These are phyloP conservation scores for Trypanosoma mega DNA, from an alignment of 208 protist species.

Conservation along the genomic window DNA sequence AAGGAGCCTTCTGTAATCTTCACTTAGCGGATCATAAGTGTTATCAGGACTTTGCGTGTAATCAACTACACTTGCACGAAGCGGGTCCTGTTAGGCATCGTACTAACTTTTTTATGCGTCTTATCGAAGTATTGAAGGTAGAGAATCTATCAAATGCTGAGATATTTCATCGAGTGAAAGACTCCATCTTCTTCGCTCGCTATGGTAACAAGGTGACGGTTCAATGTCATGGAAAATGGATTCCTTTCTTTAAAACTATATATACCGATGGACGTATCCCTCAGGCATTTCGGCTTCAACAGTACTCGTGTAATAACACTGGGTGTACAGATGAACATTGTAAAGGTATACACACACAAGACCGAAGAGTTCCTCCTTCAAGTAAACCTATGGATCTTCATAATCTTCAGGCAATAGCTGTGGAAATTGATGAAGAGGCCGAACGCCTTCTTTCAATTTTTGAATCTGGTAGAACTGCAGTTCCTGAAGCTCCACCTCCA, in stretches of 20 bases:
- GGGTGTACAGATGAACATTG: conserved; percentile 71
- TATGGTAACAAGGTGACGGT: conserved; percentile 90
- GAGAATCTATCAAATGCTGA: conserved; percentile 49
- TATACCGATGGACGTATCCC: conserved; percentile 82
- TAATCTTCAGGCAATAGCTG: conserved; percentile 42
- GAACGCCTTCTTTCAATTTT: conserved; percentile 46
- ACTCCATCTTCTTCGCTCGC: conserved; percentile 85
- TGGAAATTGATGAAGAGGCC: conserved; percentile 69
- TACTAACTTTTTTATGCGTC: conserved; percentile 70
- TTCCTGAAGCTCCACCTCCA: conserved; percentile 24
- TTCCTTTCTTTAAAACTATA: conserved; percentile 88
- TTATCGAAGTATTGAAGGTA: conserved; percentile 65
- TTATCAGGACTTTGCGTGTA: conserved; percentile 87
- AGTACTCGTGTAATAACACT: conserved; percentile 55
- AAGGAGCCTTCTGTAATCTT: conserved; percentile 88
- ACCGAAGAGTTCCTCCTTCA: conserved; percentile 46
- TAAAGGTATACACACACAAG: conserved; percentile 76
- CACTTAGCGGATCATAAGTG: conserved; percentile 87
- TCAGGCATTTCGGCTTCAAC: conserved; percentile 73
- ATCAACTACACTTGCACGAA: conserved; percentile 85
- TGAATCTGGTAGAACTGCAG: conserved; percentile 17
- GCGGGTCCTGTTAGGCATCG: conserved; percentile 75
- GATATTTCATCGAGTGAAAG: conserved; percentile 69
- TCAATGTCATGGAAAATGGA: conserved; percentile 69
- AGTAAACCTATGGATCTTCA: conserved; percentile 81